Base-by-base conservation (phyloP, 2,329 filamentous ascomycete genomes). In the Exutisphaerella laricina region DNA sequence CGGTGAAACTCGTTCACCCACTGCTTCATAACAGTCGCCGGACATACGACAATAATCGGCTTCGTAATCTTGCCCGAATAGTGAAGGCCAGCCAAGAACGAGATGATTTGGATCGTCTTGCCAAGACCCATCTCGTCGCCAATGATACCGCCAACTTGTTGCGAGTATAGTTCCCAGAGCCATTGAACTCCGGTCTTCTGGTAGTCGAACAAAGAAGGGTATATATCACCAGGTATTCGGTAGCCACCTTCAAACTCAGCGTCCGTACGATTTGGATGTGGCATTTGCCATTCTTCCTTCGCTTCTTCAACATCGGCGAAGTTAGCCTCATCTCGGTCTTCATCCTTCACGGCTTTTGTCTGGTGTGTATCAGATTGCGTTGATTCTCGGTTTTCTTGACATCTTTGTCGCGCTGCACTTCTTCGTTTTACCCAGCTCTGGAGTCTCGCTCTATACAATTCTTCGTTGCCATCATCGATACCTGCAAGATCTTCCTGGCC, bases 91-190 rank as follows among this genome's bases (percentile, higher is more conserved):
- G 92, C 89, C 36, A 98, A 72, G 56, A 94, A 94, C 0, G 88
- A 82, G 38, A 86, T 85, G 33, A 80, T 74, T 58, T 86, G 82
- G 18, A 86, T 84, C 1, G 92, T 98, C 68, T 98, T 98, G 3
- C 92, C 92, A n/a, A 98, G 70, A 1, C 94, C 92, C 92, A 98
- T 98, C 65, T 98, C 92, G 59, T 98, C 92, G 4, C 90, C 92
- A 28, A 98, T 78, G 41, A 98, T 97, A 2, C 92, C 92, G 17
- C 92, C 92, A 4, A 95, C 88, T 48, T 84, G 79, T 61, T 96
- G 88, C 43, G 82, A 80, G 61, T 94, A 90, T 2, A 98, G 71
- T 63, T 98, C 90, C 63, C 88, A 88, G 5, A 98, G 75, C 92
- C 92, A 98, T 60, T 95, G 85, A 3, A 98, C 88, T 3, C 90